Evolutionary conservation across 495 filamentous ascomycete species (phyloP).

Genomic region (Aspergillus homomorphus): DNA sequence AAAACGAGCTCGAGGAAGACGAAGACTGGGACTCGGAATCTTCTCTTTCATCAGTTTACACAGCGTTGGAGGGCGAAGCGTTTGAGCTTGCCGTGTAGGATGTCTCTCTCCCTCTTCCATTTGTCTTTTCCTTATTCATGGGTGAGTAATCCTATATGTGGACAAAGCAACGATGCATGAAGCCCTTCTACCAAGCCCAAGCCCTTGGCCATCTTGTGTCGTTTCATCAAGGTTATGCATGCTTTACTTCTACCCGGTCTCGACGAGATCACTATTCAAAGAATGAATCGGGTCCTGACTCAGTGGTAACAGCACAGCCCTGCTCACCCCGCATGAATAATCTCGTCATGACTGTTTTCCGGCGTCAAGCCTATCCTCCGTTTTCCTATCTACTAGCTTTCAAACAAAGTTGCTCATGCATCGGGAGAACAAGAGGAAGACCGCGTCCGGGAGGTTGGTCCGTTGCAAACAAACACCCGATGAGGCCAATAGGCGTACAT

Average conservation of each 20-base stretch:
- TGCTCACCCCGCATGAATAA: background rate
- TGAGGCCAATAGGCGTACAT: background rate
- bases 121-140: background rate
- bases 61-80: slow-evolving; percentile 17
- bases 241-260: background rate
- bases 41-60: slow-evolving; percentile 25
- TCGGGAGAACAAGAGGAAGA: background rate
- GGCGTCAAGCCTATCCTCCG: background rate
- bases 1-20: background rate
- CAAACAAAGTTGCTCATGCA: background rate
- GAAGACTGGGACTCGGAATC: background rate
- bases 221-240: background rate
- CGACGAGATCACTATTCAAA: background rate
- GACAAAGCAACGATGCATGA: background rate
- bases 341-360: background rate
- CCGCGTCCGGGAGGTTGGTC: background rate
- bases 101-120: background rate
- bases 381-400: too few relatives aligned
- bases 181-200: background rate
- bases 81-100: background rate
- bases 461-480: background rate
- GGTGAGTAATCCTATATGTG: background rate
- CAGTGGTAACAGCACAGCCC: background rate
- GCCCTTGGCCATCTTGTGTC: background rate
- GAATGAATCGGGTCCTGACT: background rate